phyloP scores from a whole-genome alignment of 2,329 filamentous ascomycete genomes.

The Stachybotrys echinatus region DNA sequence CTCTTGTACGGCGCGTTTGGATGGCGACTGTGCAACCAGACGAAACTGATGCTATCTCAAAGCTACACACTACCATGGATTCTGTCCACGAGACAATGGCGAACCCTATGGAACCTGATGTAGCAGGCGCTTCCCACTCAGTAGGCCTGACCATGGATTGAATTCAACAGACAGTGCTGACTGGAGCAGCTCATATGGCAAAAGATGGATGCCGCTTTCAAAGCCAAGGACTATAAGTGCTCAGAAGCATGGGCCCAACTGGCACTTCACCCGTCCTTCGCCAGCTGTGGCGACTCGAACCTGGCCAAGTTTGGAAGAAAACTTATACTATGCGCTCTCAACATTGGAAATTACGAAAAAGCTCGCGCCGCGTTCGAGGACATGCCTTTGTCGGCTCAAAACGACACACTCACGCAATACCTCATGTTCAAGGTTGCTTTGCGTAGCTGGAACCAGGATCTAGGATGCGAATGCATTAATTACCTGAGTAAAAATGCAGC shows the following conservation, averaged over 20 bases:
- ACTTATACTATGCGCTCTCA: constrained; percentile 64
- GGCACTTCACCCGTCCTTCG: constrained; percentile 62
- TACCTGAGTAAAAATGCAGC: constrained; percentile 47
- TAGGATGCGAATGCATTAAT: constrained; percentile 60
- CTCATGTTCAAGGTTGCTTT: constrained; percentile 71
- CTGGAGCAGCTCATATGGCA: constrained; percentile 71
- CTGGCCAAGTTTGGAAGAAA: constrained; percentile 66
- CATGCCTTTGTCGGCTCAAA: constrained; percentile 53
- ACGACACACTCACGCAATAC: constrained; percentile 64
- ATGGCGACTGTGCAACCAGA: constrained; percentile 47
- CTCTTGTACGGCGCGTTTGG: constrained; percentile 63
- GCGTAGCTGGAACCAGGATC: constrained; percentile 47
- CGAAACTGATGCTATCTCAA: constrained; percentile 15
- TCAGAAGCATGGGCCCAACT: constrained; percentile 68
- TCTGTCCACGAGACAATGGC: constrained; percentile 37
- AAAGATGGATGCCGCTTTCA: constrained; percentile 56
- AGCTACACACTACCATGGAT: constrained; percentile 17
- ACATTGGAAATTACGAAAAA: constrained; percentile 24
- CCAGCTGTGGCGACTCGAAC: constrained; percentile 60
- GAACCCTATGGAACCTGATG: constrained; percentile 48
- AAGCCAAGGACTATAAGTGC: constrained; percentile 42
- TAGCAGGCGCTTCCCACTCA: constrained; percentile 63
- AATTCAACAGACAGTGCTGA: constrained; percentile 9
- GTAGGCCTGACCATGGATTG: constrained; percentile 31
- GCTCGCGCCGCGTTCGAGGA: constrained; percentile 38